Percentiles rank a stretch among this genome's conserved stretches.
Evolutionary conservation across 805 yeast species (phyloP).

Genomic region (Ogataea methylovora): DNA sequence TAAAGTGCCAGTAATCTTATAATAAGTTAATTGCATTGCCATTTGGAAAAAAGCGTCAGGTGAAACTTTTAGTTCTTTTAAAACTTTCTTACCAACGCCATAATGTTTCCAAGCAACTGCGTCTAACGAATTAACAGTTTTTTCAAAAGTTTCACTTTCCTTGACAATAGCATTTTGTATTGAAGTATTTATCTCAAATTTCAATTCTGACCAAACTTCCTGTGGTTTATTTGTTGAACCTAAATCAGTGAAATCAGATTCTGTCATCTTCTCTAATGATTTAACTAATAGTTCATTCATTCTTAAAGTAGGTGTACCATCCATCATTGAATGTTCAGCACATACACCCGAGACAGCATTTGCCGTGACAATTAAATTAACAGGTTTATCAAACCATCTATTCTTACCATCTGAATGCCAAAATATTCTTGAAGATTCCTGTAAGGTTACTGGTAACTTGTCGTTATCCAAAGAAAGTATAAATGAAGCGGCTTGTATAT

Average conservation of each 20-base stretch:
- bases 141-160: conserved; percentile 51
- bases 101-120: conserved; percentile 72
- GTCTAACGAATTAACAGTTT: conserved; percentile 56
- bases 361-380: conserved; percentile 72
- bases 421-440: conserved; percentile 73
- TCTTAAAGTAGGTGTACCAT: conserved; percentile 91
- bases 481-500: conserved; percentile 73
- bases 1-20: conserved; percentile 67
- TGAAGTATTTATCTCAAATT: conserved; percentile 52
- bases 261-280: conserved; percentile 37
- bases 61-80: conserved; percentile 76
- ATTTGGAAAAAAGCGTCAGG: conserved; percentile 94
- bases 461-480: conserved; percentile 71
- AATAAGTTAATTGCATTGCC: conserved; percentile 86
- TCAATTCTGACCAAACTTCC: conserved; percentile 23
- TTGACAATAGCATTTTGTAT: conserved; percentile 41
- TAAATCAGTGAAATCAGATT: conserved; percentile 2
- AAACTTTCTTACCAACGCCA: conserved; percentile 80
- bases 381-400: conserved; percentile 87
- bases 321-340: conserved; percentile 98
- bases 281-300: conserved; percentile 70
- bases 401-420: conserved; percentile 97
- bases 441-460: conserved; percentile 61
- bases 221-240: conserved; percentile 1
- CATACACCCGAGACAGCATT: conserved; percentile 88